Percentiles rank a stretch among this genome's conserved stretches.
These are phyloP conservation scores for Gastrodia elata DNA, from an alignment of 106 monocot genomes.

Conservation along the genomic window DNA sequence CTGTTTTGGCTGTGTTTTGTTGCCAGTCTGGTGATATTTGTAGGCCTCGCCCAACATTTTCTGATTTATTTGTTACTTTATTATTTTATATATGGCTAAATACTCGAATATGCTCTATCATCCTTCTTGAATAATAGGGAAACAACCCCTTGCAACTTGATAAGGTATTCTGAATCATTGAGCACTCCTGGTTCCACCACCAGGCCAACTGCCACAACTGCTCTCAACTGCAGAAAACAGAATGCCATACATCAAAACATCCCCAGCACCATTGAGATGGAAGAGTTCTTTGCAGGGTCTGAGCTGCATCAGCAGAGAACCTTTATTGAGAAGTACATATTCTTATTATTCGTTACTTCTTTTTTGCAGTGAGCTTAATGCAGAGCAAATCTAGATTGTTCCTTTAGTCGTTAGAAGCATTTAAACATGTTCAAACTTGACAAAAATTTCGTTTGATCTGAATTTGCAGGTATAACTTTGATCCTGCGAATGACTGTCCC, in stretches of 20 bases:
- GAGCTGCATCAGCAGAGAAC: slow-evolving; percentile 49
- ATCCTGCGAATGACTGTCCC: slow-evolving; percentile 49
- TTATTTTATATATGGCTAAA: slow-evolving; percentile 4
- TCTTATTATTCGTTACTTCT: neutral
- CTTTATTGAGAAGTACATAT: slow-evolving; percentile 62
- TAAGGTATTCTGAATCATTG: slow-evolving; percentile 37
- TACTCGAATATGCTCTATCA: neutral
- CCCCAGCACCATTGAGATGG: slow-evolving; percentile 53
- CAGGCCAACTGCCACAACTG: slow-evolving; percentile 17
- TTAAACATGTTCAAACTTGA: too few species aligned
- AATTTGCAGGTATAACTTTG: slow-evolving; percentile 57
- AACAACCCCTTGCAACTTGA: slow-evolving; percentile 69
- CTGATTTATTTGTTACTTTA: neutral
- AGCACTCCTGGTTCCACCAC: slow-evolving; percentile 62
- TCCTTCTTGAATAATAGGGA: slow-evolving; percentile 37
- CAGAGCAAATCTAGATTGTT: neutral
- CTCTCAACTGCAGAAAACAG: slow-evolving; percentile 14
- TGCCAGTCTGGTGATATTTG: neutral
- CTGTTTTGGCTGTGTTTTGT: neutral
- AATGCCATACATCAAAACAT: slow-evolving; percentile 12
- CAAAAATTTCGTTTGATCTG: neutral
- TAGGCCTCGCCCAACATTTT: neutral
- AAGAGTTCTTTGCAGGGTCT: slow-evolving; percentile 66
- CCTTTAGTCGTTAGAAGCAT: neutral
- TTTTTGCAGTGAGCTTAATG: neutral